Evolutionary conservation across 495 filamentous ascomycete species (phyloP).

Genomic region (Podospora australis): DNA sequence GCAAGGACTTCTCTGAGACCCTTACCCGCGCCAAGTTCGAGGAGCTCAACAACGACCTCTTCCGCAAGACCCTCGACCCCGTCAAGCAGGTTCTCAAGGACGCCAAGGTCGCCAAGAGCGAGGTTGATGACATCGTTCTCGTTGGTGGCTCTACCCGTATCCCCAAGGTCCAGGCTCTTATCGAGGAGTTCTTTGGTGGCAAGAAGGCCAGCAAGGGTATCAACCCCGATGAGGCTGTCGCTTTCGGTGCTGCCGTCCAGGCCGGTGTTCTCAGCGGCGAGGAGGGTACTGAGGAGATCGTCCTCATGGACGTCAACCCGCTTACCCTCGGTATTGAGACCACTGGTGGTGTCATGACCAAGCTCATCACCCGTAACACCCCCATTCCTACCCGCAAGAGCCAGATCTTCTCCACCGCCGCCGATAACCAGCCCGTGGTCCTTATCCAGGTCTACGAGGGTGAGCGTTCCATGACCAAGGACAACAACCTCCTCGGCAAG

Average conservation of each 20-base stretch:
- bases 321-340: conserved; percentile 98
- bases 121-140: conserved; percentile 82
- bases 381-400: conserved; percentile 94
- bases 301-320: conserved; percentile 98
- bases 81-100: conserved; percentile 96
- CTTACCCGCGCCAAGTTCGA: conserved; percentile 99
- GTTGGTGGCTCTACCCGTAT: conserved; percentile 95
- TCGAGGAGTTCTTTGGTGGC: conserved; percentile 91
- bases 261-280: conserved; percentile 91
- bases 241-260: conserved; percentile 95
- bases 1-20: conserved; percentile 97
- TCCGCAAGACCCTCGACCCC: conserved; percentile 98
- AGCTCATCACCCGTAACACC: conserved; percentile 91
- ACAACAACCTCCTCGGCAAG: conserved; percentile 95
- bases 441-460: conserved; percentile 97
- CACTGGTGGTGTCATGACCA: conserved; percentile 97
- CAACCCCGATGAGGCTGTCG: conserved; percentile 97
- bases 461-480: conserved; percentile 92
- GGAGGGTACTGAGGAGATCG: conserved; percentile 65
- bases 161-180: conserved; percentile 87
- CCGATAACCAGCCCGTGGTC: conserved; percentile 96
- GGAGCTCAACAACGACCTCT: conserved; percentile 96
- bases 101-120: conserved; percentile 81
- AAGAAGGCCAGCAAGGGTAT: conserved; percentile 98
- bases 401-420: conserved; percentile 96